Conservation (phyloP, 441 rosid genomes). For the Brassica balearica region DNA sequence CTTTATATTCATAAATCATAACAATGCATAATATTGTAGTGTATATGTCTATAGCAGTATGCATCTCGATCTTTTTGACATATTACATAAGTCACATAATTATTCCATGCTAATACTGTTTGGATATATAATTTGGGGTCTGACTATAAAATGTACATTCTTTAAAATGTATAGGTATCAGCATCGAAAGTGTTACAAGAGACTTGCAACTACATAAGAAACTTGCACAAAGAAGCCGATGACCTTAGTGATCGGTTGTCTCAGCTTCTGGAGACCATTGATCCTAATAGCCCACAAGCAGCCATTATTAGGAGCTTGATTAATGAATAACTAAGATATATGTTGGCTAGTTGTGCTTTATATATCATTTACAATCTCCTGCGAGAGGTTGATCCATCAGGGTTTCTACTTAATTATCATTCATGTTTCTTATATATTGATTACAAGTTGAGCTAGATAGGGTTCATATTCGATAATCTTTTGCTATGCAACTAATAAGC, state of each 20-base stretch:
- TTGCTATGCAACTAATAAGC: constrained; percentile 29
- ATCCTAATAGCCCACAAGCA: constrained; percentile 91
- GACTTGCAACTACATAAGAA: constrained; percentile 90
- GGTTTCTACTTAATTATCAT: constrained; percentile 20
- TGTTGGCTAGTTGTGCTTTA: not conserved
- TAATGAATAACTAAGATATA: constrained; percentile 46
- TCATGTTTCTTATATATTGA: constrained; percentile 22
- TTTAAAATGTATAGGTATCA: constrained; percentile 58
- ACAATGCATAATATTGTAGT: constrained; percentile 1
- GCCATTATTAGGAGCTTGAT: constrained; percentile 88
- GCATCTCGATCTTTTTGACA: not conserved
- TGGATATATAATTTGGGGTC: not conserved
- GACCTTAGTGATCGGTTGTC: constrained; percentile 89
- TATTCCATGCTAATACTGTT: not conserved
- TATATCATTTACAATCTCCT: constrained; percentile 21
- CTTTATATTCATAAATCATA: not conserved
- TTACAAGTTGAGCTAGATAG: constrained; percentile 25
- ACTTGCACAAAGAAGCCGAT: constrained; percentile 84
- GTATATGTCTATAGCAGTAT: constrained; percentile 14
- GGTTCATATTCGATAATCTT: constrained; percentile 36
- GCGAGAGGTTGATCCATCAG: constrained; percentile 27
- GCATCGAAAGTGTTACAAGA: constrained; percentile 93
- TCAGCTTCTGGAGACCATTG: constrained; percentile 83
- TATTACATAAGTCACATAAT: not conserved
- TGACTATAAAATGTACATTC: constrained; percentile 8